A percentile compares a stretch with the other conserved stretches of the same genome.
Conservation (phyloP, 306 rosid genomes). For the Quercus cerris region DNA sequence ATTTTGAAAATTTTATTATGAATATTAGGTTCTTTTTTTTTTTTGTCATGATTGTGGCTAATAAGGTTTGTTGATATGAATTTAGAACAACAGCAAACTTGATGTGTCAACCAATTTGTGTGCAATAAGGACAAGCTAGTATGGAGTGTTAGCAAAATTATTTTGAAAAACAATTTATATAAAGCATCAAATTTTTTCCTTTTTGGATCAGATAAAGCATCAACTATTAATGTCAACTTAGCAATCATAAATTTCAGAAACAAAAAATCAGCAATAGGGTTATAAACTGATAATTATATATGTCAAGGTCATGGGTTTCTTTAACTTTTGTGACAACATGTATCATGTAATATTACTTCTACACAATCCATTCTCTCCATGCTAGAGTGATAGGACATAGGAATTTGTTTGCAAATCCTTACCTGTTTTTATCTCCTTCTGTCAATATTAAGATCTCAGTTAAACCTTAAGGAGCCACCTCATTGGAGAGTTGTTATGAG, state of each 20-base stretch:
- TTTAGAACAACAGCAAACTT: no score
- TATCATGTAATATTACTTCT: no score
- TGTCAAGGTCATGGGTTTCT: no score
- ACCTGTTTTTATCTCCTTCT: background rate
- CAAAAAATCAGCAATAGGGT: background rate
- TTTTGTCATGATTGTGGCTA: background rate
- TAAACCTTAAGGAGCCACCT: background rate
- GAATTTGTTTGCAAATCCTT: background rate
- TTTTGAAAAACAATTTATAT: background rate
- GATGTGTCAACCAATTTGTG: no score
- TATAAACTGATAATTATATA: background rate
- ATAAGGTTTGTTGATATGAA: no score
- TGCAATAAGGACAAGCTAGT: background rate
- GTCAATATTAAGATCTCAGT: background rate
- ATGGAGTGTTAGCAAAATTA: background rate
- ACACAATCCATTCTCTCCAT: background rate
- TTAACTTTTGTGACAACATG: no score
- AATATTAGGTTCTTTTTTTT: no score
- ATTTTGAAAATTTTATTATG: no score
- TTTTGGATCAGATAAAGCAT: no score
- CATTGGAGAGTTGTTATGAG: background rate
- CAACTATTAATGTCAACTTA: background rate
- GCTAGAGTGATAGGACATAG: background rate
- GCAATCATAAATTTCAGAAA: background rate
- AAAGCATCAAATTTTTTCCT: background rate